Base-by-base conservation (phyloP, 1,284 basidiomycete genomes). In the Porogramme epimiltina region DNA sequence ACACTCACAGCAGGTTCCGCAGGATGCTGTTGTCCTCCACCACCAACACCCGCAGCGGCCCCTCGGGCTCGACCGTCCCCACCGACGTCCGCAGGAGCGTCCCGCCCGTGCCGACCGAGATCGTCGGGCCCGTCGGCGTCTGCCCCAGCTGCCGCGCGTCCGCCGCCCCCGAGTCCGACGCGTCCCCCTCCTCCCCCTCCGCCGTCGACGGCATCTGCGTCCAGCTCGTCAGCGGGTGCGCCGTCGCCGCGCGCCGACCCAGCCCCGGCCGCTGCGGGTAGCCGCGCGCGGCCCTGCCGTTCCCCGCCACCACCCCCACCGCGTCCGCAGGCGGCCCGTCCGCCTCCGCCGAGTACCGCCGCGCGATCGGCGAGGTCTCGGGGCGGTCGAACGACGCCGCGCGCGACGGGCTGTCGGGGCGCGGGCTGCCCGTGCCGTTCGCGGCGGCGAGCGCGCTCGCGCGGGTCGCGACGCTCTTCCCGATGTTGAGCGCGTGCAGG, bases 1-100 rank as follows among this genome's bases (percentile, higher is more conserved):
- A 31, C 75, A 68, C 72, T 57, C 61, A 90, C 89, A 90, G 74
- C 45, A 91, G 70, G 65, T 79, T 82, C 47, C 89, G 80, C 47
- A 91, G 75, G 49, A 91, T 88, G 50, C 71, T 81, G 64, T 94
- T 93, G 63, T 95, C 91, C 70, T 93, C 93, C 2, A 93, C 89
- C 2, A 94, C 85, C 47, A 94, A 72, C 9, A 93, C 83, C 42
- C 84, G 79, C 49, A 85, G 75, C 8, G 68, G 69, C 48, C 70
- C 72, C 23, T 66, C 64, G 16, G 64, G 64, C 23, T 75, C 70
- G 33, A 79, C 58, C 40, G 80, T 63, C 24, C 79, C 74, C n/a
- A 84, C 63, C 0, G 86, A 83, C 3, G 82, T 77, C 66, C 78
- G 82, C 40, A 89, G 66, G 26, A 89, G 64, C 3, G 80, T 84